These are phyloP conservation scores for Pochonia chlamydosporia DNA, from an alignment of 2,329 filamentous ascomycete species.

Conservation along the genomic window DNA sequence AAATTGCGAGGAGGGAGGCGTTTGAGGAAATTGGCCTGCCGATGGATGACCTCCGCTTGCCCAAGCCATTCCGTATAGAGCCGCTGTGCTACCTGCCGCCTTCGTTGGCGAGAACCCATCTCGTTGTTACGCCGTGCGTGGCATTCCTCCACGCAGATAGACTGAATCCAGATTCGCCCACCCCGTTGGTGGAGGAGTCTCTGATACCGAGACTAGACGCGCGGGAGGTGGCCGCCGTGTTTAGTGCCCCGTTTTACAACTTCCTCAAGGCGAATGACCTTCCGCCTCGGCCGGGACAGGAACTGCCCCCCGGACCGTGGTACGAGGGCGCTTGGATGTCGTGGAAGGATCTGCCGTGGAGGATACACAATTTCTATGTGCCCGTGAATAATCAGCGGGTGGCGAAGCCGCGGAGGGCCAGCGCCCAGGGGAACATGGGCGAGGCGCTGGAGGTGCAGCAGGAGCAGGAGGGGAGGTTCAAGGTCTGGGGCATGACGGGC, in stretches of 20 bases:
- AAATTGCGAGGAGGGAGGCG: conserved; percentile 84
- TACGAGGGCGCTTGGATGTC: conserved; percentile 78
- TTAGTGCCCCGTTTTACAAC: conserved; percentile 81
- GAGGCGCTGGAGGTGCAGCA: conserved; percentile 41
- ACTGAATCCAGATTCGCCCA: conserved; percentile 15
- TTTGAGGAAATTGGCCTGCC: conserved; percentile 91
- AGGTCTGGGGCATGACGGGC: conserved; percentile 94
- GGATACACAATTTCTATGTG: conserved; percentile 87
- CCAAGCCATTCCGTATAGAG: conserved; percentile 75
- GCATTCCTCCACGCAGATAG: conserved; percentile 65
- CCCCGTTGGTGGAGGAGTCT: conserved; percentile 55
- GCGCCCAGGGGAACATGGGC: conserved; percentile 37
- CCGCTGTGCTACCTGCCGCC: conserved; percentile 80
- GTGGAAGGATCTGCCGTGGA: conserved; percentile 75
- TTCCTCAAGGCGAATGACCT: conserved; percentile 64
- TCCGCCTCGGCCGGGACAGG: conserved; percentile 28
- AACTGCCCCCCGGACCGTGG: conserved; percentile 58
- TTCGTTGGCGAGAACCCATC: conserved; percentile 65
- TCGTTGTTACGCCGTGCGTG: conserved; percentile 70
- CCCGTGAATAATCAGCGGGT: conserved; percentile 68
- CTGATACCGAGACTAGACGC: conserved; percentile 80
- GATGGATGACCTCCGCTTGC: conserved; percentile 60
- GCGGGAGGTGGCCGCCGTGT: conserved; percentile 88
- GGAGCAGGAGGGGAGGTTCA: conserved; percentile 56
- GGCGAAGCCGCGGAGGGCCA: conserved; percentile 46